Evolutionary conservation across 2,329 filamentous ascomycete species (phyloP), one percentile per base, ranked within the genome.

Genomic region (Trichoderma asperellum): DNA sequence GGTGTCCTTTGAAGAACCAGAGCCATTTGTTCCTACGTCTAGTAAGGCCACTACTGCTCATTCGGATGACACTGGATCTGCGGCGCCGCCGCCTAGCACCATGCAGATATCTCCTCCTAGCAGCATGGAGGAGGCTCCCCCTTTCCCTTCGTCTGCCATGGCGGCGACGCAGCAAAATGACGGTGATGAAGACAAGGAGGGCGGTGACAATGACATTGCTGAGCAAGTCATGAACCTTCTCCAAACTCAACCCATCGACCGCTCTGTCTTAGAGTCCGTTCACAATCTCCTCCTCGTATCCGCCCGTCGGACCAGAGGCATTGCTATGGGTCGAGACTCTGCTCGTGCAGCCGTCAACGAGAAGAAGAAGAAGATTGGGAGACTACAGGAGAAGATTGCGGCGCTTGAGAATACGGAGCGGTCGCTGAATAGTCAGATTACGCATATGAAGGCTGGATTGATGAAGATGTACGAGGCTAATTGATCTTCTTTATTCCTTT

Each of bases 301-400:
- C 72, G 85, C 87, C 18, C 79, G 89, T 63, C 85, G 83, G 63
- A 83, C 85, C 0, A 87, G 86, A 73, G 92, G 91, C 0, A 83
- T 92, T 24, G 82, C 83, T 49, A 85, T 85, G 71, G 90, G 91
- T 0, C 83, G 91, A 2, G 91, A 95, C 70, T 86, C 90, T 7
- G 85, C 87, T 4, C 81, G 92, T n/a, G 77, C 86, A 10, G 86
- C 85, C 4, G 75, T 92, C 40, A 89, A 87, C 75, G 83, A 84
- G 5, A 89, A 89, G 72, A 90, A 95, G 35, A 75, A 75, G n/a
- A 77, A 75, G 62, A 79, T 81, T 53, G 77, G 77, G 4, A 71
- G 73, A 64, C 70, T 85, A 65, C 78, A 83, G 74, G 75, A 75
- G 49, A 74, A 76, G 35, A 73, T 84, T 5, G 74, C 73, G 8